Evolutionary conservation across 139 green algal species (phyloP), one percentile per base, ranked within the genome.

Genomic region (Edaphochlamys debaryana): DNA sequence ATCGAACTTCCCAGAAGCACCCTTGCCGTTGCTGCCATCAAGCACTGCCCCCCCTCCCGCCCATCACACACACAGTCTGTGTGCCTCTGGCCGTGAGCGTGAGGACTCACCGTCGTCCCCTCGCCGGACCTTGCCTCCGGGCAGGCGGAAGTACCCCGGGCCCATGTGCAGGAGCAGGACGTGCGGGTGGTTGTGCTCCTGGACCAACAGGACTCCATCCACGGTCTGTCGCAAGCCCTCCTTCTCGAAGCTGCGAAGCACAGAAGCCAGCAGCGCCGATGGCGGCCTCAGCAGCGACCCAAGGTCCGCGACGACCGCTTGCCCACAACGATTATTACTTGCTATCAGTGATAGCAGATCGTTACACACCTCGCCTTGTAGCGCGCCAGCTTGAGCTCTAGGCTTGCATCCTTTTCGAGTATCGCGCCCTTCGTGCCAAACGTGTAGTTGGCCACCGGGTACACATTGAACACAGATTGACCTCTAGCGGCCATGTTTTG

Each of bases 101-200:
- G 48, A 23, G 11, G 48, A 76, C 87, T 27, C 75, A 98, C 96
- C 96, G 73, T 98, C 95, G 68, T 99, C 96, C 1, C 94, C 97
- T 2, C 95, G 91, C 30, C 93, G 89, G n/a, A 99, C 87, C 27
- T 94, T 84, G 17, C 96, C 96, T 0, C 96, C 96, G 1, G 97
- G 97, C 27, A 99, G 90, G 68, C 94, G 97, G 82, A 98, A 99
- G 80, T 95, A 97, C 4, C 83, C 52, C 69, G 85, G 36, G 64
- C 90, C 58, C 17, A 96, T 86, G 78, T 99, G 96, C 32, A 99
- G 83, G 15, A 99, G 90, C 52, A 99, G 84, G 3, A 98, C 89
- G 79, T 99, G 96, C 13, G 96, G 95, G 84, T 98, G 94, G 73
- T 95, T 95, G 92, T 99, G 97, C 68, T 98, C 85, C 54, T 97